Evolutionary conservation across 352 stramenopile genomes (phyloP), one percentile per base, ranked within the genome.

Genomic region (Globisporangium parvum): DNA sequence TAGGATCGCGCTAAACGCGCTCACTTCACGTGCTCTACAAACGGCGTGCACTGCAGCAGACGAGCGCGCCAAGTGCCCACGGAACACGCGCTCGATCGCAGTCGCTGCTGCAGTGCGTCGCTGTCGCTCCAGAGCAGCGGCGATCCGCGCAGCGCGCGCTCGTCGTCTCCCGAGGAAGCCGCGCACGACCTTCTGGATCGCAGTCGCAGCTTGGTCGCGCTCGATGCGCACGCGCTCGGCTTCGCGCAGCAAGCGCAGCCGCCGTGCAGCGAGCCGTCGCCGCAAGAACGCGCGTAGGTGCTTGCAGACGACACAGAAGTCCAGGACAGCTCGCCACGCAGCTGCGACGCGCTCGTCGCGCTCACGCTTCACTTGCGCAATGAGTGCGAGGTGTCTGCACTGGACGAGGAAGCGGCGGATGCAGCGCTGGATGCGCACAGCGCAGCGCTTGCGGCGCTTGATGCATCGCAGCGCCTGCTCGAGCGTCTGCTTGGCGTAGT

Each of bases 381-480:
- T 42, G 1, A 63, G 46, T 17, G 73, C 41, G 33, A 53, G 47
- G 17, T 63, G 60, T n/a, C 73, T 59, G 18, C 59, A 67, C 5
- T 69, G 40, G 2, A 39, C 33, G 46, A 60, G 52, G 45, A 69
- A 73, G n/a, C 59, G 54, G 6, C 80, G 72, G 47, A 85, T 70
- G 44, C 60, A 77, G 6, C 64, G 69, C 55, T 93, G 82, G n/a
- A 93, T 73, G 11, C 64, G 65, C 10, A 71, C 40, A 15, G 66
- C 66, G 23, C 63, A 67, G 50, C 66, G 58, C 35, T 79, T 77
- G 8, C 79, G 78, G 3, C 59, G 57, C 10, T 71, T 64, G 39
- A 88, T 71, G 49, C 68, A 70, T 21, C 55, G 66, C 11, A 87
- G 62, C 35, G 75, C 65, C 5, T 69, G 60, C 50, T 87, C 66